A percentile compares a stretch with the other conserved stretches of the same genome.
Evolutionary conservation across 805 yeast genomes (phyloP).

Genomic region (Kodamaea neixiangensis): DNA sequence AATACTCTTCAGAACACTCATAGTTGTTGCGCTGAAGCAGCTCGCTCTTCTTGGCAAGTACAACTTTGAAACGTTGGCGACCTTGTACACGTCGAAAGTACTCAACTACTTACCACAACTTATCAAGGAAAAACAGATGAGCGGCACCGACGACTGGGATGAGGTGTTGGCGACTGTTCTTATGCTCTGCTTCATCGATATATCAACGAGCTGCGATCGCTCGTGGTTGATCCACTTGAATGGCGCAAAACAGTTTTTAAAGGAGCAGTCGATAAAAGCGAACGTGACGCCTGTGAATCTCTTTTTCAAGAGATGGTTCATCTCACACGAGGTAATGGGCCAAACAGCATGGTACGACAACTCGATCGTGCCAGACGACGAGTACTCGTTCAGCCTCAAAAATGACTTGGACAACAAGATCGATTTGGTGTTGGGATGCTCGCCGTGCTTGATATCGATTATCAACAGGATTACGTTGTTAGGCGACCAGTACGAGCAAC

Average conservation of each 20-base stretch:
- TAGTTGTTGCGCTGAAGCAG: slow-evolving; percentile 41
- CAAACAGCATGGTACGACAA: slow-evolving; percentile 39
- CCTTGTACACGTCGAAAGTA: slow-evolving; percentile 27
- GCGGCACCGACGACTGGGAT: slow-evolving; percentile 35
- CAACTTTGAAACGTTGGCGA: slow-evolving; percentile 27
- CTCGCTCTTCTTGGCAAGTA: slow-evolving; percentile 28
- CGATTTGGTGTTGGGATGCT: slow-evolving; percentile 42
- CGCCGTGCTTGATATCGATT: slow-evolving; percentile 37
- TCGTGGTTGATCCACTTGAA: slow-evolving; percentile 40
- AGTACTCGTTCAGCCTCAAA: slow-evolving; percentile 30
- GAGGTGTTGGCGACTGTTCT: slow-evolving; percentile 41
- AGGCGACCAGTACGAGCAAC: slow-evolving; percentile 21
- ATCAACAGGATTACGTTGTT: slow-evolving; percentile 38
- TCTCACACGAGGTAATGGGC: slow-evolving; percentile 46
- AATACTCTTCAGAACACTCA: slow-evolving; percentile 33
- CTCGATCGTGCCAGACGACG: slow-evolving; percentile 27
- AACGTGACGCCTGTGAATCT: slow-evolving; percentile 32
- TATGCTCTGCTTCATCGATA: slow-evolving; percentile 43
- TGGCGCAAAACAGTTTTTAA: slow-evolving; percentile 38
- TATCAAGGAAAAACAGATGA: slow-evolving; percentile 25
- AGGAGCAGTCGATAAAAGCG: slow-evolving; percentile 23
- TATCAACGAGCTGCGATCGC: slow-evolving; percentile 40
- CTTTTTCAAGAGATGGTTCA: slow-evolving; percentile 40
- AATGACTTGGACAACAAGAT: slow-evolving; percentile 35
- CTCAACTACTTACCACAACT: slow-evolving; percentile 30